Evolutionary conservation across 495 filamentous ascomycete species (phyloP), one percentile per base, ranked within the genome.

Genomic region (Neurospora sp.): DNA sequence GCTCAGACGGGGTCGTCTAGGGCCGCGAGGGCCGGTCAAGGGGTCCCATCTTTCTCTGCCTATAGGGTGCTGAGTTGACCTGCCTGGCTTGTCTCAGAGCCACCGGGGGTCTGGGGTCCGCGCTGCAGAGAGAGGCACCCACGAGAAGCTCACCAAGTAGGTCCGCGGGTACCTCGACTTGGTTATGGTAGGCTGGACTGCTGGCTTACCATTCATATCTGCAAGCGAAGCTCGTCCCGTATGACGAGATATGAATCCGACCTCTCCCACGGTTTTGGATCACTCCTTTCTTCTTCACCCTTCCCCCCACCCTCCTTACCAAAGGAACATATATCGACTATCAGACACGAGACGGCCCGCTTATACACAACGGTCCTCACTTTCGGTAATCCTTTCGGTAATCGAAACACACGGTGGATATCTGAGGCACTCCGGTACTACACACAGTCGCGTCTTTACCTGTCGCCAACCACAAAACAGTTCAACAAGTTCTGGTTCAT

Each of bases 181-280:
- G 53, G 53, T 65, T 61, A 16, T 61, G 27, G 44, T 48, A 48
- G 44, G 44, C 44, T 35, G 53, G 53, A 65, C 53, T 37, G 53
- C 27, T 65, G 53, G 27, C 53, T 65, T 65, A 18, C 53, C 53
- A 65, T 65, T 18, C 53, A 65, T 69, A 74, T 70, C 27, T 71
- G 70, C 40, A 70, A 70, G 71, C 71, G 72, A 75, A 72, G 70
- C 74, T 74, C 61, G 65, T 65, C 73, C 76, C 73, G 72, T 70
- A 71, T 74, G 71, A 69, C 71, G 74, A 74, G 73, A 77, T 80
- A 80, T 80, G 78, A 80, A 78, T 74, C 75, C 74, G 75, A 74
- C 76, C 48, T 75, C 72, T 78, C 74, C 78, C 77, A 78, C 77
- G 69, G 76, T 71, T 75, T 74, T 73, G 74, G 76, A 76, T 74